Base-by-base conservation (phyloP, 2,329 filamentous ascomycete genomes). In the Botrytis medusae region DNA sequence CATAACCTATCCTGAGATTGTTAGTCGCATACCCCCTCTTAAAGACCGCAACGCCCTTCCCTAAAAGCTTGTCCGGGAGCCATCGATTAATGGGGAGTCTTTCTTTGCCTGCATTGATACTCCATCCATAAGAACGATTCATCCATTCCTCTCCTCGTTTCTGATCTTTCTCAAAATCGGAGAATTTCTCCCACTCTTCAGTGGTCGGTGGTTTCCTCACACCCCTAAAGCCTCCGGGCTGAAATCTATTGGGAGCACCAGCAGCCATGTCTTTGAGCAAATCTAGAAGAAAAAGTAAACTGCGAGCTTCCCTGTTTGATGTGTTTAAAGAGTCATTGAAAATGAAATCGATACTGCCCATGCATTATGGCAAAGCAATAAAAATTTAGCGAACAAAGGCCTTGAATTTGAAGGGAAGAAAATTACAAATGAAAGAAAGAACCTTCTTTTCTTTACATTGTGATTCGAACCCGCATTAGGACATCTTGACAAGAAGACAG, bases 21-120 rank as follows among this genome's bases (percentile, higher is more conserved):
- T 8, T 0, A 2, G 0, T 0, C 0, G 16, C 1, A 4, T 4
- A 0, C 20, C 44, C 22, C 22, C 12, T 37, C 48, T 40, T 67
- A 6, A 67, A 37, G 8, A 67, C 44, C 1, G 22, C 63, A 37
- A 37, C 12, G 16, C 44, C 44, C 22, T 67, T 67, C 3, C 63
- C 32, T 46, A 67, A n/a, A 2, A 51, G 1, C 10, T 12, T 67
- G 20, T 67, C 63, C 10, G 29, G 44, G 7, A 51, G 20, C 63
- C 63, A 67, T 40, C 12, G n/a, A n/a, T 6, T 18, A 1, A 1
- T 4, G 3, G 29, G 5, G 3, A 18, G 1, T 10, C 2, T 2
- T 2, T n/a, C 4, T 14, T 25, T 25, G 12, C 2, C 48, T 1
- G 6, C 44, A 51, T 67, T 67, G 18, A 51, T 8, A n/a, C 37